Evolutionary conservation across 257 asterid genomes (phyloP), one percentile per base, ranked within the genome.

Genomic region (Solanum rostratum): DNA sequence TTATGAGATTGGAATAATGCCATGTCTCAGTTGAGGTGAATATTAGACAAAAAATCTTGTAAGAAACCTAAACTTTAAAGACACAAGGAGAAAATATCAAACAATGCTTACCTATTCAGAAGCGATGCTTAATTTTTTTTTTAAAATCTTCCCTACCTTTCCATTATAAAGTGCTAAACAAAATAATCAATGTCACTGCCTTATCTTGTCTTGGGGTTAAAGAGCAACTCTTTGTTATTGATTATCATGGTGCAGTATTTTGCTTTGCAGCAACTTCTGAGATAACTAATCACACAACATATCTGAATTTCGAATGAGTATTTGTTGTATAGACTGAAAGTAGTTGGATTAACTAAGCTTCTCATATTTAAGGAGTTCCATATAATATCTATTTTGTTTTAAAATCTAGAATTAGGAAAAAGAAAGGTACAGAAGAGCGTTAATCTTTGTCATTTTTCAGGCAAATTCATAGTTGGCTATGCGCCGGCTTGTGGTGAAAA

Each of bases 401-500:
- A 43, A 71, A 71, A 71, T 78, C 11, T 30, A 52, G 10, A 50
- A 78, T 27, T 49, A 52, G 63, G 62, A 29, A 78, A 78, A 50
- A 50, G 18, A 69, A 1, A 50, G 29, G 63, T 27, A 78, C 50
- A 29, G 43, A 50, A 29, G 82, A 50, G 19, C 13, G 4, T 78
- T 78, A 78, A 49, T 50, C 65, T 78, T 45, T 29, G 55, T 50
- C 53, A 84, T 86, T 46, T 15, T 90, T 87, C 84, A 96, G 99
- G 98, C 57, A 96, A 96, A 89, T 95, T 96, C 85, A 84, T 94
- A 57, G 92, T 96, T 79, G 96, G 95, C 69, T 96, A 93, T 88
- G 92, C 91, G 39, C 92, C 99, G 59, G 94, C 90, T 82, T 94
- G 98, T 86, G 93, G 98, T 82, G 99, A 95, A 89, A 96, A 96